A percentile compares a stretch with the other conserved stretches of the same genome.
phyloP scores from a whole-genome alignment of 768 basidiomycete genomes.

The Podaxis rugospora region DNA sequence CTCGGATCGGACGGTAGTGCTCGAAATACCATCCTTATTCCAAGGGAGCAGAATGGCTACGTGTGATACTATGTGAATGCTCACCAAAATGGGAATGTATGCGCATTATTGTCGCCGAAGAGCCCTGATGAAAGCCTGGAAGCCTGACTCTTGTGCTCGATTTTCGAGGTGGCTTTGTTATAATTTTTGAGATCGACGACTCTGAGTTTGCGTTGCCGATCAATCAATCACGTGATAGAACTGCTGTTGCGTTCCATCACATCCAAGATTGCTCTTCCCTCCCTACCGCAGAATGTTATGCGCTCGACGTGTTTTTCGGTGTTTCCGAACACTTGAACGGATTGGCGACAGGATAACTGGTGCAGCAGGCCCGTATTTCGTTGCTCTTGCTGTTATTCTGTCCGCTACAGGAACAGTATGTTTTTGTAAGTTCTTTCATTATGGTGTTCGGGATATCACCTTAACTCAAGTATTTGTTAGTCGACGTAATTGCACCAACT shows the following conservation, averaged over 20 bases:
- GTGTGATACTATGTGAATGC: too few relatives aligned
- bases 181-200: too few relatives aligned
- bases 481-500: constrained; percentile 71
- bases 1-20: too few relatives aligned
- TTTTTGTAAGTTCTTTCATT: constrained; percentile 62
- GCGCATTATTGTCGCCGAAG: too few relatives aligned
- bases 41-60: too few relatives aligned
- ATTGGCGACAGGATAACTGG: constrained; percentile 79
- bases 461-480: constrained; percentile 31
- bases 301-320: constrained; percentile 43
- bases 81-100: too few relatives aligned
- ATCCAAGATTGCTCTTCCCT: not conserved
- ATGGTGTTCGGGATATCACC: not conserved
- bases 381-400: constrained; percentile 73
- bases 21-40: too few relatives aligned
- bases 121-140: too few relatives aligned
- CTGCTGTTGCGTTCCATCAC: too few relatives aligned
- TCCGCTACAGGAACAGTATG: constrained; percentile 63
- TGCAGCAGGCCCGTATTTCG: constrained; percentile 88
- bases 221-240: not conserved
- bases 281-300: constrained; percentile 33
- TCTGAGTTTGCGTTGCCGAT: too few relatives aligned
- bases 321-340: constrained; percentile 62
- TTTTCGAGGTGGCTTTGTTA: too few relatives aligned
- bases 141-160: too few relatives aligned